Conservation (phyloP, 2,329 filamentous ascomycete genomes). For the Pseudogymnoascus sp. region DNA sequence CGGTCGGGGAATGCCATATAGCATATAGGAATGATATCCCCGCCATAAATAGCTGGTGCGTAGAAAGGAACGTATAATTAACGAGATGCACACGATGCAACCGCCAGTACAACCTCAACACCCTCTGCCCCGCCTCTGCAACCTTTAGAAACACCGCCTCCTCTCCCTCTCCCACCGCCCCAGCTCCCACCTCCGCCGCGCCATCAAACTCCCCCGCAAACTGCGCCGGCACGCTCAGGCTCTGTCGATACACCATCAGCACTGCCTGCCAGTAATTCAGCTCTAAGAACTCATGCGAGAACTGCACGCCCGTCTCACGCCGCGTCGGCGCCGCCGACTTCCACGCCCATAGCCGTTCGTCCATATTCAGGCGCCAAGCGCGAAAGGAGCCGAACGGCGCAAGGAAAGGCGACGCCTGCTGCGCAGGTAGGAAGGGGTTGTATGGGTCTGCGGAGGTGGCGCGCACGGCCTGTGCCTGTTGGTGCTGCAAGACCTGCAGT, state of each 20-base stretch:
- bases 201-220: constrained; percentile 72
- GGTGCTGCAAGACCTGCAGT: constrained; percentile 84
- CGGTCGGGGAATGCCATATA: constrained; percentile 90
- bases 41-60: constrained; percentile 95
- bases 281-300: constrained; percentile 83
- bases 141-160: constrained; percentile 91
- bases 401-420: constrained; percentile 78
- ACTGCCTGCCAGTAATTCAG: constrained; percentile 97
- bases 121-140: constrained; percentile 88
- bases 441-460: constrained; percentile 53
- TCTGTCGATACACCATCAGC: constrained; percentile 91
- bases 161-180: constrained; percentile 56
- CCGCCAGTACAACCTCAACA: constrained; percentile 82
- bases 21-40: constrained; percentile 94
- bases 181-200: constrained; percentile 46
- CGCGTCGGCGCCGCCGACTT: constrained; percentile 73
- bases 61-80: constrained; percentile 92
- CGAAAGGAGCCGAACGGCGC: constrained; percentile 77
- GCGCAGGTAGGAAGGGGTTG: constrained; percentile 69
- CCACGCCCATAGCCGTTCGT: constrained; percentile 77
- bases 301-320: constrained; percentile 75
- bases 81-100: constrained; percentile 81
- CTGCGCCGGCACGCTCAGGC: constrained; percentile 74
- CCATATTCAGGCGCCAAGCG: constrained; percentile 82
- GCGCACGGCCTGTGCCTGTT: constrained; percentile 75